phyloP scores from a whole-genome alignment of 306 rosid genomes.

The Bauhinia variegata region DNA sequence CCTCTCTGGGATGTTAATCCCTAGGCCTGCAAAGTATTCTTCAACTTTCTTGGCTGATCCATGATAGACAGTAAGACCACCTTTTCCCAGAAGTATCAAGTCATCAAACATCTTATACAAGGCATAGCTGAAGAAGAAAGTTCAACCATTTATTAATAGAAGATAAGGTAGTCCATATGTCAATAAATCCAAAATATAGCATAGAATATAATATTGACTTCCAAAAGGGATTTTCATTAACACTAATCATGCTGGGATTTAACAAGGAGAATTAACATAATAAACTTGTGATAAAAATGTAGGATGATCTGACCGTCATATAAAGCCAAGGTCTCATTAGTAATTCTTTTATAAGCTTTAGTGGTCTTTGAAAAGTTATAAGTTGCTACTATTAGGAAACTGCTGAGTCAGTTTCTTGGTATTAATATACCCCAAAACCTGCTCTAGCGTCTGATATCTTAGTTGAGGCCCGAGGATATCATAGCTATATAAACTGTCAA shows the following conservation, averaged over 20 bases:
- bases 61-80: constrained; percentile 93
- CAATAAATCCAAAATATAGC: constrained; percentile 2
- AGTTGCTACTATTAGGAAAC: too few species aligned
- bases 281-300: background rate
- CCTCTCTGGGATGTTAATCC: constrained; percentile 80
- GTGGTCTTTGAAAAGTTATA: background rate
- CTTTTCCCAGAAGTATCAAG: constrained; percentile 91
- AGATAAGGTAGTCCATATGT: constrained; percentile 3
- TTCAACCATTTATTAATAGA: constrained; percentile 32
- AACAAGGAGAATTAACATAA: constrained; percentile 8
- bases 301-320: background rate
- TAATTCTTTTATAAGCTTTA: background rate
- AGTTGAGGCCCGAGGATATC: background rate
- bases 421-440: background rate
- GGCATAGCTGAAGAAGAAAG: constrained; percentile 70
- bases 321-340: background rate
- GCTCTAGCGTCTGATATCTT: background rate
- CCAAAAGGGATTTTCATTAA: constrained; percentile 6
- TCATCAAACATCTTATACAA: constrained; percentile 98
- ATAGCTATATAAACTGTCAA: background rate
- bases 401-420: background rate
- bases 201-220: constrained; percentile 8
- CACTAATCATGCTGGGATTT: background rate
- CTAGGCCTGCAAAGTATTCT: constrained; percentile 79
- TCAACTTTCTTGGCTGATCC: constrained; percentile 83